These are phyloP conservation scores for Sporothrix variecibatus DNA, from an alignment of 2,329 filamentous ascomycete genomes.

Conservation along the genomic window DNA sequence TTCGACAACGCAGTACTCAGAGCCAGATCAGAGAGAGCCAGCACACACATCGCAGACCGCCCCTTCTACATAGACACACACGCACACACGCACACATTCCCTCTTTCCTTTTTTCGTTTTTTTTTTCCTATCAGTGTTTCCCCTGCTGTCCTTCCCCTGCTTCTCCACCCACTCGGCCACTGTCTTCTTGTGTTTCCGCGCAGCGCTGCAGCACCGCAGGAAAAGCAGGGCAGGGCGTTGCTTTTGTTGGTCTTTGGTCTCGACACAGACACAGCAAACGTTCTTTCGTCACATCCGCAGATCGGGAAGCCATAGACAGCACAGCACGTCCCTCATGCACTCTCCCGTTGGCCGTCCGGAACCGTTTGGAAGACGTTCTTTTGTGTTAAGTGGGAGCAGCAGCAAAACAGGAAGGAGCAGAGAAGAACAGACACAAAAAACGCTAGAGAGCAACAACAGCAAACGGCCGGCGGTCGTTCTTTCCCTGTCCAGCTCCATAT, in stretches of 20 bases:
- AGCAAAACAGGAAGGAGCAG: not conserved
- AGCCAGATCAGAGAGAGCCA: not conserved
- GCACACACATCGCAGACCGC: conserved; percentile 7
- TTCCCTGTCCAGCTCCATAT: not conserved
- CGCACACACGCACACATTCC: not conserved
- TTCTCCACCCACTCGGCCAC: conserved; percentile 10
- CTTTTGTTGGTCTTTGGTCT: conserved; percentile 3
- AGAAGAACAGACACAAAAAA: not conserved
- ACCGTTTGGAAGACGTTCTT: not conserved
- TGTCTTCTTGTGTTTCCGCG: not conserved
- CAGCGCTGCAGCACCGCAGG: not conserved
- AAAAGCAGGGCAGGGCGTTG: not conserved
- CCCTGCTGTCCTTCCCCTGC: not conserved
- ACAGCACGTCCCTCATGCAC: conserved; percentile 24
- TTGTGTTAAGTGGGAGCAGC: conserved; percentile 11
- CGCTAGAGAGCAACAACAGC: not conserved
- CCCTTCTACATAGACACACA: not conserved
- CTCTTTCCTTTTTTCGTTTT: not conserved
- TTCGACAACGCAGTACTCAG: not conserved
- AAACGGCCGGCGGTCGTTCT: conserved; percentile 1
- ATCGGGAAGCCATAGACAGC: conserved; percentile 22
- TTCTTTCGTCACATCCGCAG: conserved; percentile 20
- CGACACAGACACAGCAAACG: conserved; percentile 14
- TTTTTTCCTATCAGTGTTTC: not conserved
- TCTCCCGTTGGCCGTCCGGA: conserved; percentile 15